A percentile compares a stretch with the other conserved stretches of the same genome.
These are phyloP conservation scores for Brassica juncea DNA, from an alignment of 345 rosid genomes.

Conservation along the genomic window DNA sequence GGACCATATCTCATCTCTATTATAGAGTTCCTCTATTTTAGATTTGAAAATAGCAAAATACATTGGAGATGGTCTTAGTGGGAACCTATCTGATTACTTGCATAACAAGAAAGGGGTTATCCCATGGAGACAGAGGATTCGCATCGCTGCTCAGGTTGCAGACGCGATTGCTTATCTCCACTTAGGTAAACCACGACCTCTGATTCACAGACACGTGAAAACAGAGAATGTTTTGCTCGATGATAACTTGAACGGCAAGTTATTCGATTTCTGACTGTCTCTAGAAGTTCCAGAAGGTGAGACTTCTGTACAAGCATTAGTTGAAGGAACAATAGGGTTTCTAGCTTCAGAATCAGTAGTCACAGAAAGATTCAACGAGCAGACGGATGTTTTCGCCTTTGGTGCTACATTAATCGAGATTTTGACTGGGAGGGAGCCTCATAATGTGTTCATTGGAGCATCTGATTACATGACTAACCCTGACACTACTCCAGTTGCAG, in stretches of 20 bases:
- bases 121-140: neutral
- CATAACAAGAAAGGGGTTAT: neutral
- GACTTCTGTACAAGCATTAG: conserved; percentile 5
- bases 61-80: neutral
- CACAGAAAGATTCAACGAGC: conserved; percentile 9
- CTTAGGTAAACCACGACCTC: conserved; percentile 23
- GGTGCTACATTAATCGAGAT: conserved; percentile 21
- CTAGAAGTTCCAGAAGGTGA: conserved; percentile 20
- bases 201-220: conserved; percentile 32
- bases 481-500: neutral
- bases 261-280: conserved; percentile 10
- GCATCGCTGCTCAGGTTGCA: conserved; percentile 16
- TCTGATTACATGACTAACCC: neutral
- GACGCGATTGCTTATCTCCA: conserved; percentile 21
- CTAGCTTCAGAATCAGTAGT: conserved; percentile 15
- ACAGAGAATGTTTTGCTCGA: conserved; percentile 3
- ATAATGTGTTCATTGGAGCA: conserved; percentile 18
- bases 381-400: conserved; percentile 27
- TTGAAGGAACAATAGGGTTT: conserved; percentile 27
- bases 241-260: conserved; percentile 6
- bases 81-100: conserved; percentile 13
- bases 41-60: no score
- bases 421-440: conserved; percentile 2
- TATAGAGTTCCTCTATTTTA: no score
- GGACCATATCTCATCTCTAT: no score